Evolutionary conservation across 1,139 yeast genomes (phyloP).

Genomic region (Magnusiomyces paraingens): DNA sequence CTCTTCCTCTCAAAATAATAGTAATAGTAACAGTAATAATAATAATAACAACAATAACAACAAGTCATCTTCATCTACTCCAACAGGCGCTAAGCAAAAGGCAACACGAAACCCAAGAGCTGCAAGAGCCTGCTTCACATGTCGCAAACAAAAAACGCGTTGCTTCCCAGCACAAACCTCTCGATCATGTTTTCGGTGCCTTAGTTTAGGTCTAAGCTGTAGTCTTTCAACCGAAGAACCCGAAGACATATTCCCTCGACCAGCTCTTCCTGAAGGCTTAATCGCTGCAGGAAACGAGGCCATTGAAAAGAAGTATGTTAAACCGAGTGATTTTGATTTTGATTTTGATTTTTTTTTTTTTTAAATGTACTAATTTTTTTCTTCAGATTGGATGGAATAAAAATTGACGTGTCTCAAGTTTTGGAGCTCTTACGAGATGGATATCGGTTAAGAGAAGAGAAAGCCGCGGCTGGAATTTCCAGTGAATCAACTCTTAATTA

Average conservation of each 20-base stretch:
- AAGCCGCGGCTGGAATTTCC: neutral
- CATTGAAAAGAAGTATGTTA: slow-evolving; percentile 9
- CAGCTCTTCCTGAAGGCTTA: neutral
- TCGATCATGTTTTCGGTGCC: slow-evolving; percentile 50
- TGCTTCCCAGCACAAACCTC: slow-evolving; percentile 48
- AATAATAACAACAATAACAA: neutral
- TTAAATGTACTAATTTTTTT: neutral
- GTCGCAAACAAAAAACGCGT: slow-evolving; percentile 57
- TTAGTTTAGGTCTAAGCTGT: slow-evolving; percentile 45
- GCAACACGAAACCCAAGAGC: slow-evolving; percentile 20
- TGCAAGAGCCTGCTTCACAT: slow-evolving; percentile 52
- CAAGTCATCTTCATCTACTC: neutral
- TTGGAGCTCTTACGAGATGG: slow-evolving; percentile 18
- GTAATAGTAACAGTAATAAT: too few species aligned
- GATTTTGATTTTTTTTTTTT: neutral
- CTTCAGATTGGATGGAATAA: slow-evolving; percentile 21
- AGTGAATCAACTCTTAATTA: neutral
- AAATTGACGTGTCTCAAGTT: slow-evolving; percentile 25
- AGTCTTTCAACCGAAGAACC: slow-evolving; percentile 37
- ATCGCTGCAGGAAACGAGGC: slow-evolving; percentile 14
- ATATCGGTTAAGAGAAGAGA: neutral
- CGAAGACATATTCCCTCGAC: neutral
- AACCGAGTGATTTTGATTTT: slow-evolving; percentile 10
- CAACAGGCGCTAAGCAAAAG: slow-evolving; percentile 6
- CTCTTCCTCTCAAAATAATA: neutral